Percentiles rank a stretch among this genome's conserved stretches.
Evolutionary conservation across 1,139 yeast species (phyloP).

Genomic region (Eremothecium sinecaudum): DNA sequence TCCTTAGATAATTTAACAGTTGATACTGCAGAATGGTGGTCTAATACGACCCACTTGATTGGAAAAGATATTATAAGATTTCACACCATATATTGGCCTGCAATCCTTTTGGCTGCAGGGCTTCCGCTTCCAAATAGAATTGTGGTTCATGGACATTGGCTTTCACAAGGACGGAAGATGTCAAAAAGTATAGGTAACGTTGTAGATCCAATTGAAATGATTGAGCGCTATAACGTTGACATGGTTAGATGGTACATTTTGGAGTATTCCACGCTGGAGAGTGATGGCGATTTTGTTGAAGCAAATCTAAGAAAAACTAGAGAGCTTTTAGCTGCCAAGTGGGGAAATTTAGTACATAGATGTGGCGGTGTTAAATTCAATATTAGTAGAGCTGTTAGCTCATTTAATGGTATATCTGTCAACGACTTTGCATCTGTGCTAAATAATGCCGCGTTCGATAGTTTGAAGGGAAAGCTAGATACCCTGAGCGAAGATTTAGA

Average conservation of each 20-base stretch:
- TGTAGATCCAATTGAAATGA: constrained; percentile 73
- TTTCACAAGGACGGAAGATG: constrained; percentile 84
- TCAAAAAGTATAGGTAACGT: constrained; percentile 89
- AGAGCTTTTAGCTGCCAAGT: constrained; percentile 66
- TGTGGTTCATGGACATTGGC: constrained; percentile 92
- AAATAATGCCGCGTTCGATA: constrained; percentile 6
- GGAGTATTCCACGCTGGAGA: constrained; percentile 63
- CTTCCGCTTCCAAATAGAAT: constrained; percentile 61
- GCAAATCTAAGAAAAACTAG: constrained; percentile 47
- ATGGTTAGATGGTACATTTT: constrained; percentile 65
- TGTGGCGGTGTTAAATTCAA: constrained; percentile 64
- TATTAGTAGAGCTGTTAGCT: constrained; percentile 37
- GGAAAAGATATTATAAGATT: constrained; percentile 89
- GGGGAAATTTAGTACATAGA: constrained; percentile 69
- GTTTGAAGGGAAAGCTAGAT: constrained; percentile 17
- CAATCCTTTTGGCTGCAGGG: constrained; percentile 75
- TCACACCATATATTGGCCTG: constrained; percentile 94
- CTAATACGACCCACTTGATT: constrained; percentile 57
- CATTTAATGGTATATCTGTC: constrained; percentile 10
- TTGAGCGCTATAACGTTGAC: constrained; percentile 59
- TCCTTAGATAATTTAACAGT: constrained; percentile 14
- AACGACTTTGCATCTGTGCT: constrained; percentile 5
- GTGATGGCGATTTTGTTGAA: constrained; percentile 73
- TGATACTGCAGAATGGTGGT: constrained; percentile 33
- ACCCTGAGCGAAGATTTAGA: constrained; percentile 38